Conservation (phyloP, 192 early-diverging fungal species). For the Entophlyctis luteolus region DNA sequence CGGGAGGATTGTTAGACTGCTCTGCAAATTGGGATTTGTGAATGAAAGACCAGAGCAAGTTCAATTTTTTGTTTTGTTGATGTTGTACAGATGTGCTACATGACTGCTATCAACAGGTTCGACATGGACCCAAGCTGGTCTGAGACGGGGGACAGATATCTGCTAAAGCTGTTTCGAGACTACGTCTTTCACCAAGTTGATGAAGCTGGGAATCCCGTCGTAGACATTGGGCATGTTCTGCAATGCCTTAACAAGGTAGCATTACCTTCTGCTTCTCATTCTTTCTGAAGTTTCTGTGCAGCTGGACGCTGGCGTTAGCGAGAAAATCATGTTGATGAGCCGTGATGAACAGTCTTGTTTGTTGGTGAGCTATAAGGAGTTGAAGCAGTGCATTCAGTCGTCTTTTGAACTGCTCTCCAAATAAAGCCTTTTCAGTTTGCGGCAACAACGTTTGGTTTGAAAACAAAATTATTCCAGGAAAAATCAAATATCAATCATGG, state of each 20-base stretch:
- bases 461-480: neutral
- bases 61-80: conserved; percentile 12
- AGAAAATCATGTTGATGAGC: conserved; percentile 92
- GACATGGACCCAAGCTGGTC: conserved; percentile 90
- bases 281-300: conserved; percentile 25
- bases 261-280: neutral
- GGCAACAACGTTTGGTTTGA: neutral
- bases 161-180: conserved; percentile 96
- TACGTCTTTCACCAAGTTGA: conserved; percentile 97
- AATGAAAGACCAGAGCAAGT: conserved; percentile 80
- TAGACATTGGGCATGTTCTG: conserved; percentile 90
- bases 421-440: neutral
- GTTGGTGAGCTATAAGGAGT: conserved; percentile 91
- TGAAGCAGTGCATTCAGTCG: conserved; percentile 85
- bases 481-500: neutral
- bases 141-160: conserved; percentile 96
- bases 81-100: neutral
- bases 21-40: conserved; percentile 91
- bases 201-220: conserved; percentile 68
- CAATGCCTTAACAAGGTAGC: conserved; percentile 90
- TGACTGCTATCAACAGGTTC: conserved; percentile 51
- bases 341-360: conserved; percentile 95
- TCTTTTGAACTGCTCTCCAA: conserved; percentile 73
- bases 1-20: conserved; percentile 77
- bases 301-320: conserved; percentile 91